Evolutionary conservation across 495 filamentous ascomycete genomes (phyloP).

Genomic region (Lentithecium fluviatile): DNA sequence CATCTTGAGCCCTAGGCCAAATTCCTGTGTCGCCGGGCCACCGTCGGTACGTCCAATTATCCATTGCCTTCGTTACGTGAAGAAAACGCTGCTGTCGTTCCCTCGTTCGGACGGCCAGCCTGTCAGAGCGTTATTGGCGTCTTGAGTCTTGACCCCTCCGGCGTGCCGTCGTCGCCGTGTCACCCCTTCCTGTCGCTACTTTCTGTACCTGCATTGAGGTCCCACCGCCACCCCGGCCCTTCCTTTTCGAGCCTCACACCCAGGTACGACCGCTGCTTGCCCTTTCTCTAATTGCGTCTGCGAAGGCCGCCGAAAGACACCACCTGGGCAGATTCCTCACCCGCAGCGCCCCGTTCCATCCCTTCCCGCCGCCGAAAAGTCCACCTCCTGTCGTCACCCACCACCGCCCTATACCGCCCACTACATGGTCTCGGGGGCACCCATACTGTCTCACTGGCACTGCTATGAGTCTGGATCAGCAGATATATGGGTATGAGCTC

Average conservation of each 20-base stretch:
- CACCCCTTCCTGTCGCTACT: slow-evolving; percentile 17
- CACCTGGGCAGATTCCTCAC: no score
- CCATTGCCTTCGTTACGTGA: slow-evolving; percentile 7
- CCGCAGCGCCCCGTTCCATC: slow-evolving; percentile 11
- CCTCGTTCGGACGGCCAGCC: slow-evolving; percentile 4
- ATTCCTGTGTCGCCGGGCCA: slow-evolving; percentile 24
- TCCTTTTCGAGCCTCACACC: slow-evolving; percentile 27
- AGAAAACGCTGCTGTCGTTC: slow-evolving; percentile 5
- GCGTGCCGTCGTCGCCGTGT: slow-evolving; percentile 13
- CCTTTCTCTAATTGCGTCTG: slow-evolving; percentile 10
- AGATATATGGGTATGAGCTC: slow-evolving; percentile 39
- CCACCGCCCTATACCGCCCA: neutral
- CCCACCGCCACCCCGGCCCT: slow-evolving; percentile 29
- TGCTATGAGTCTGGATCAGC: slow-evolving; percentile 42
- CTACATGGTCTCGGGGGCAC: slow-evolving; percentile 25
- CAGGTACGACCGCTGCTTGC: slow-evolving; percentile 29
- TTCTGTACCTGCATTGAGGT: slow-evolving; percentile 37
- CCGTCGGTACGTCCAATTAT: slow-evolving; percentile 26
- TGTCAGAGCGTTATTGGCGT: neutral
- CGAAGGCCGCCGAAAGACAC: no score
- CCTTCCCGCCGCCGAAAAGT: slow-evolving; percentile 1
- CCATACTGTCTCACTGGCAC: slow-evolving; percentile 18
- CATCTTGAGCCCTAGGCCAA: slow-evolving; percentile 27
- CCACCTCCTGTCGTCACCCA: neutral
- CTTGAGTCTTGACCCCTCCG: slow-evolving; percentile 15